Evolutionary conservation across 192 early-diverging fungal genomes (phyloP).

Genomic region (Geosiphon pyriformis): DNA sequence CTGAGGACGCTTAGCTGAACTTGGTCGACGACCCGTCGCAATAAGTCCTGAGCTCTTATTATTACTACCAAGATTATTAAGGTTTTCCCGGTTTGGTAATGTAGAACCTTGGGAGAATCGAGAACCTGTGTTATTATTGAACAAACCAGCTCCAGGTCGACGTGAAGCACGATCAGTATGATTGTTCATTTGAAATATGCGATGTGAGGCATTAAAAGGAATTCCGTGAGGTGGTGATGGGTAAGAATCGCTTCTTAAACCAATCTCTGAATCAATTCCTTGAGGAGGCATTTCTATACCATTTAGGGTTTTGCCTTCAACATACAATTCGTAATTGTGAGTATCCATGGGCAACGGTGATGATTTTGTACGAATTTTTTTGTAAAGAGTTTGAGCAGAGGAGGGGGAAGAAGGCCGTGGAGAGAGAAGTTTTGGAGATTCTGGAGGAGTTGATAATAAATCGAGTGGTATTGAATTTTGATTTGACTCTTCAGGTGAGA

Average conservation of each 20-base stretch:
- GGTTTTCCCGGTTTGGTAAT: not conserved
- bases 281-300: not conserved
- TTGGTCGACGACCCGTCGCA: not conserved
- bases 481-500: not conserved
- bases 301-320: not conserved
- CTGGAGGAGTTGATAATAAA: slow-evolving; percentile 15
- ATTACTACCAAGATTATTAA: no score
- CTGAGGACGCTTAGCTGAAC: not conserved
- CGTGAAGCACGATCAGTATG: not conserved
- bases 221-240: not conserved
- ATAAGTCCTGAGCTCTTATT: not conserved
- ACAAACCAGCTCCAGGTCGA: no score
- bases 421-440: slow-evolving; percentile 5
- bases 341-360: not conserved
- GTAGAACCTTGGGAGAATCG: no score
- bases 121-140: not conserved
- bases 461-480: not conserved
- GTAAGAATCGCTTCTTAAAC: not conserved
- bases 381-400: not conserved
- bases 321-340: not conserved
- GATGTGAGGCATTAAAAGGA: not conserved
- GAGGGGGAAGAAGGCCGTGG: not conserved
- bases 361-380: not conserved
- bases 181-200: not conserved
- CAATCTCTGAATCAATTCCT: not conserved